Evolutionary conservation across 2,329 filamentous ascomycete genomes (phyloP), one percentile per base, ranked within the genome.

Genomic region (Emergomyces orientalis): DNA sequence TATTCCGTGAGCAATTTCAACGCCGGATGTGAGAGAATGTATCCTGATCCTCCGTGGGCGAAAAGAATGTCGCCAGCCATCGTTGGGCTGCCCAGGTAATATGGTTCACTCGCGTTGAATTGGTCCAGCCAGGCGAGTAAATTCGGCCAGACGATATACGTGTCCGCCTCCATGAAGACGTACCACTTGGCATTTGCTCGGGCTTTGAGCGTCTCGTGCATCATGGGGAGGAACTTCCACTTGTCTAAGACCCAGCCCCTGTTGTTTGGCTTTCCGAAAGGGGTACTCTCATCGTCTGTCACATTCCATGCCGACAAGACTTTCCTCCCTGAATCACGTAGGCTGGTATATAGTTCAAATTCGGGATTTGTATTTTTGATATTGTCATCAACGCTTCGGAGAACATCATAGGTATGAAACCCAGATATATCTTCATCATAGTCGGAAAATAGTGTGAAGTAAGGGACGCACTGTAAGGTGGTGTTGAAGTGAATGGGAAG

Each of bases 361-460:
- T 84, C 81, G 1, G 76, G 71, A 61, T 81, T 72, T 3, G 70
- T 71, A 5, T 71, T 65, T 60, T 73, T 72, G 11, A 80, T 72
- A 0, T 73, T 71, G 17, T 69, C 71, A 71, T 71, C 73, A 61
- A 84, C 75, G 22, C 75, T 73, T 22, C 75, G 74, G 8, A 85
- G 75, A 27, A 78, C 80, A 70, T 84, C 80, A 69, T 82, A 71
- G 39, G 83, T 71, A 19, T 75, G 74, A 52, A 80, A 75, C 37
- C 82, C 82, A 13, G 78, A 74, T 57, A 85, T 79, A 9, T 77
- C 71, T 69, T 83, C 79, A 32, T 79, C 78, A 61, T 81, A 81
- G 70, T 86, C 84, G 64, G 83, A 86, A 72, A 84, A 85, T 68
- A 86, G 80, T 59, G 80, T 77, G 60, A 80, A 81, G 70, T 84